These are phyloP conservation scores for Penicillium sp. DNA, from an alignment of 2,329 filamentous ascomycete genomes.

Conservation along the genomic window DNA sequence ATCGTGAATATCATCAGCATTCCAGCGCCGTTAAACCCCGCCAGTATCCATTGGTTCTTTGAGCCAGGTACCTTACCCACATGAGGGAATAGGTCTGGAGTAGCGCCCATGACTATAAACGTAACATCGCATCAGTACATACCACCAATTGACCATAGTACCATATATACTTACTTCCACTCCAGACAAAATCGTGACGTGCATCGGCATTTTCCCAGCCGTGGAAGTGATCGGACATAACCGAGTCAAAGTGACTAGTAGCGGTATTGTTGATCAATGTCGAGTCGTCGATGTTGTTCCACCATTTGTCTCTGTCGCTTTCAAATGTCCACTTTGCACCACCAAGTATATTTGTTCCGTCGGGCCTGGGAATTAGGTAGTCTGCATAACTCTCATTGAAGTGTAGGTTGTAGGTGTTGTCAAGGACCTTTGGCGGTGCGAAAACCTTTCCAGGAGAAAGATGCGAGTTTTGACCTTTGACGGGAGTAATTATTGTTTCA, in stretches of 20 bases:
- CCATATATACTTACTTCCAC: background rate
- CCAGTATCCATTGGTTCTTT: background rate
- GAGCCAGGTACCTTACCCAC: background rate
- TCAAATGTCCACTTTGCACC: background rate
- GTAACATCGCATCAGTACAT: background rate
- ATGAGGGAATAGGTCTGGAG: background rate
- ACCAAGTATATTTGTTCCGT: background rate
- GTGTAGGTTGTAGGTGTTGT: conserved; percentile 58
- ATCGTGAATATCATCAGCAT: background rate
- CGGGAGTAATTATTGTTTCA: conserved; percentile 68
- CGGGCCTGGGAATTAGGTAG: conserved; percentile 57
- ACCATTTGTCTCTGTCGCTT: background rate
- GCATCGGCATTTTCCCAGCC: background rate
- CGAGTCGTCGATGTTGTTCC: background rate
- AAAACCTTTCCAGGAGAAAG: conserved; percentile 25
- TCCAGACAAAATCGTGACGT: background rate
- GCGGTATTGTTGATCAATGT: background rate
- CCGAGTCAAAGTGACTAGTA: background rate
- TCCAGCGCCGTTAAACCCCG: background rate
- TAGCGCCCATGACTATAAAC: background rate
- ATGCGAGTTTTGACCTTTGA: conserved; percentile 53
- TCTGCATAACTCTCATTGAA: conserved; percentile 58
- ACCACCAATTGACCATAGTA: background rate
- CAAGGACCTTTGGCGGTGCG: conserved; percentile 22
- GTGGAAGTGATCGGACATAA: background rate